A percentile compares a stretch with the other conserved stretches of the same genome.
Evolutionary conservation across 2,329 filamentous ascomycete species (phyloP).

Genomic region (Hysterium pulicare): DNA sequence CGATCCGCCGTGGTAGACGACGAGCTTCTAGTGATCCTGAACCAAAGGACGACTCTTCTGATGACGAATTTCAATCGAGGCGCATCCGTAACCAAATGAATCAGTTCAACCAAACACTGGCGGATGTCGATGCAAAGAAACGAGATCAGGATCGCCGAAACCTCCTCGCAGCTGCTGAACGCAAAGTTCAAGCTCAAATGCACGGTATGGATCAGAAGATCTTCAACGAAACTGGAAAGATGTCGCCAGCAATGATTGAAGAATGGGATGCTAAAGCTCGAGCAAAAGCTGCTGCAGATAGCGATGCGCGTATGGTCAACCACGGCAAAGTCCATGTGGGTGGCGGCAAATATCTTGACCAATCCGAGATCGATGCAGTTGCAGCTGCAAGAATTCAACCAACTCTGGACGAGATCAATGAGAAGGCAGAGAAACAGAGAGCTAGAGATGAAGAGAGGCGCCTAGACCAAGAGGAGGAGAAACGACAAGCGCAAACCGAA

Average conservation of each 20-base stretch:
- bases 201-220: slow-evolving; percentile 79
- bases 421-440: slow-evolving; percentile 69
- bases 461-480: slow-evolving; percentile 62
- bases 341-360: slow-evolving; percentile 74
- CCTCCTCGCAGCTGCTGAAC: slow-evolving; percentile 74
- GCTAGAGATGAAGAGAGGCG: slow-evolving; percentile 63
- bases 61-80: slow-evolving; percentile 66
- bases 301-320: slow-evolving; percentile 57
- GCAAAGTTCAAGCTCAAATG: slow-evolving; percentile 78
- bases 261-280: slow-evolving; percentile 79
- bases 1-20: slow-evolving; percentile 51
- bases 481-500: slow-evolving; percentile 57
- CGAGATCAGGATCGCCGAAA: slow-evolving; percentile 70
- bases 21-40: slow-evolving; percentile 65
- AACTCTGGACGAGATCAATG: slow-evolving; percentile 78
- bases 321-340: slow-evolving; percentile 67
- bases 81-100: slow-evolving; percentile 78
- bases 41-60: slow-evolving; percentile 43
- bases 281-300: slow-evolving; percentile 63
- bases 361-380: slow-evolving; percentile 73
- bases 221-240: slow-evolving; percentile 70
- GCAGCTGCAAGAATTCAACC: slow-evolving; percentile 76
- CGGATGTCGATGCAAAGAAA: slow-evolving; percentile 69
- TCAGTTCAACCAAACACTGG: slow-evolving; percentile 65
- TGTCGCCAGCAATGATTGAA: slow-evolving; percentile 63